These are phyloP conservation scores for Balansia obtecta DNA, from an alignment of 2,329 filamentous ascomycete species.

Conservation along the genomic window DNA sequence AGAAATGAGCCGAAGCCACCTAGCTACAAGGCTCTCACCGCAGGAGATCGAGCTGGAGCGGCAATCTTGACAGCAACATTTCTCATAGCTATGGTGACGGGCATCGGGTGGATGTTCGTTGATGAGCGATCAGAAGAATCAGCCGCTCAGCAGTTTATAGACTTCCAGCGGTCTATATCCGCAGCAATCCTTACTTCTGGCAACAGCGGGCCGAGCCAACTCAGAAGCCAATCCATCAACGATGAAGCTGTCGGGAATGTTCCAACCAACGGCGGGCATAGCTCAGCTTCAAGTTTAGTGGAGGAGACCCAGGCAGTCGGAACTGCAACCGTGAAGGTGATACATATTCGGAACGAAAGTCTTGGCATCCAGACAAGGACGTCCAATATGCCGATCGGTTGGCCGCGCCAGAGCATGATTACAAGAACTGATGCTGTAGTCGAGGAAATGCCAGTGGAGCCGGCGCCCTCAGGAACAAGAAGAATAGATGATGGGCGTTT, in stretches of 20 bases:
- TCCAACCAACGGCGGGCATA: constrained; percentile 10
- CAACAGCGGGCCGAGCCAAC: constrained; percentile 8
- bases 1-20: constrained; percentile 17
- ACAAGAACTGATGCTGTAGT: not conserved
- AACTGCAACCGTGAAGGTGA: constrained; percentile 9
- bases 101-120: constrained; percentile 34
- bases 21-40: constrained; percentile 25
- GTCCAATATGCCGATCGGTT: constrained; percentile 26
- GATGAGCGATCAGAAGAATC: constrained; percentile 32
- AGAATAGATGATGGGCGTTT: not conserved
- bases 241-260: constrained; percentile 13
- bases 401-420: constrained; percentile 14
- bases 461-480: not conserved
- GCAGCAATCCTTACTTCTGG: constrained; percentile 8
- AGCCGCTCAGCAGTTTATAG: constrained; percentile 19
- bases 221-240: not conserved
- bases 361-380: constrained; percentile 12
- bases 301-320: constrained; percentile 10
- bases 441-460: constrained; percentile 1
- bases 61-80: constrained; percentile 49
- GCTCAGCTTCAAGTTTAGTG: constrained; percentile 10
- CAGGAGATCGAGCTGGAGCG: constrained; percentile 56
- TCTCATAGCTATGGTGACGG: constrained; percentile 39
- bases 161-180: constrained; percentile 11
- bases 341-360: constrained; percentile 11